A percentile compares a stretch with the other conserved stretches of the same genome.
Evolutionary conservation across 495 filamentous ascomycete species (phyloP).

Genomic region (Talaromyces stipitatus): DNA sequence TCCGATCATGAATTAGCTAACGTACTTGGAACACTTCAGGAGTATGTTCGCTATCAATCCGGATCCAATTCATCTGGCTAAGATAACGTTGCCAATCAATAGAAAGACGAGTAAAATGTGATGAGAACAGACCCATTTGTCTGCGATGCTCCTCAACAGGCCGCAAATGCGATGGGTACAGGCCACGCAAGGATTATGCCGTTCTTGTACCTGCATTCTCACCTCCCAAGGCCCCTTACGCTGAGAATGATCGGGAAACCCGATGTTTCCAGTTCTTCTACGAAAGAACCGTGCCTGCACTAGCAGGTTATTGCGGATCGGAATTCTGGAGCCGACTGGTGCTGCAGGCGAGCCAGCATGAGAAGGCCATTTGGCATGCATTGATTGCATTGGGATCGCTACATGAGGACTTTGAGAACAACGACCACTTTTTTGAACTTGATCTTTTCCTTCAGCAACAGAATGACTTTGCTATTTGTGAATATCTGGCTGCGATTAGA

Average conservation of each 20-base stretch:
- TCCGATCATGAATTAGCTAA: neutral
- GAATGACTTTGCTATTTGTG: constrained; percentile 33
- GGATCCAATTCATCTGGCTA: neutral
- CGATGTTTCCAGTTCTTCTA: constrained; percentile 55
- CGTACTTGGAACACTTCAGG: neutral
- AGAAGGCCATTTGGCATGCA: constrained; percentile 55
- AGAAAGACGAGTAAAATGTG: constrained; percentile 43
- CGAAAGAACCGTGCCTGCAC: constrained; percentile 47
- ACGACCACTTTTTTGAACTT: neutral
- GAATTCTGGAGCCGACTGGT: constrained; percentile 51
- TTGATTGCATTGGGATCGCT: constrained; percentile 55
- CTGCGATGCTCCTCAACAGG: constrained; percentile 27
- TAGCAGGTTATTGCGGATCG: constrained; percentile 56
- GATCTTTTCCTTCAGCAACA: neutral
- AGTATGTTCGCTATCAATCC: neutral
- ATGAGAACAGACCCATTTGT: constrained; percentile 34
- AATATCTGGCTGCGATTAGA: constrained; percentile 46
- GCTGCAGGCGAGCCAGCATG: constrained; percentile 49
- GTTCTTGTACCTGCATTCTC: neutral
- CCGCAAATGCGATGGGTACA: constrained; percentile 28
- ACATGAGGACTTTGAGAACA: constrained; percentile 50
- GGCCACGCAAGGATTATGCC: neutral
- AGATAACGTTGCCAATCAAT: neutral
- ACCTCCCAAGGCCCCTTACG: constrained; percentile 1
- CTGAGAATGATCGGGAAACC: constrained; percentile 25